Evolutionary conservation across 1,284 basidiomycete species (phyloP).

Genomic region (Xerocomus amazonicus): DNA sequence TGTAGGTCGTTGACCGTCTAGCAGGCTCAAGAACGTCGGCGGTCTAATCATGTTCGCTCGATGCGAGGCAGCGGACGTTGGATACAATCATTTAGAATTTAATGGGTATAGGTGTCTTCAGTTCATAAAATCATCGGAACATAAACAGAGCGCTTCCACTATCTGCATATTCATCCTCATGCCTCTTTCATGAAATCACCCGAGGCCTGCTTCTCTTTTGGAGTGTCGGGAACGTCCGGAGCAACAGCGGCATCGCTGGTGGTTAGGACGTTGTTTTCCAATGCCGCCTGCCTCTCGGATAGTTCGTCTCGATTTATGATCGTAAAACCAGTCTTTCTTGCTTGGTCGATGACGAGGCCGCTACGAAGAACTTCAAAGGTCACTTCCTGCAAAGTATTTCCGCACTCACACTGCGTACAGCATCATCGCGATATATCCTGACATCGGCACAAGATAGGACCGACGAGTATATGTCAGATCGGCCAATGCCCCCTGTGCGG

Average conservation of each 20-base stretch:
- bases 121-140: slow-evolving; percentile 4
- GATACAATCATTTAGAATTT: slow-evolving; percentile 18
- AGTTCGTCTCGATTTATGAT: slow-evolving; percentile 47
- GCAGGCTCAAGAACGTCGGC: slow-evolving; percentile 74
- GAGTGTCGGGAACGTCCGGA: slow-evolving; percentile 8
- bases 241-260: background rate
- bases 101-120: slow-evolving; percentile 10
- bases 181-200: slow-evolving; percentile 6
- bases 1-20: slow-evolving; percentile 67
- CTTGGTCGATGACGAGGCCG: slow-evolving; percentile 51
- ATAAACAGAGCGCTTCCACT: background rate
- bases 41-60: slow-evolving; percentile 43
- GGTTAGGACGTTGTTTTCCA: background rate
- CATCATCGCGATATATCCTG: slow-evolving; percentile 58
- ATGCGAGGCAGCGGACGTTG: slow-evolving; percentile 11
- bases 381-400: background rate
- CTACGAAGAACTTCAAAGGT: slow-evolving; percentile 28
- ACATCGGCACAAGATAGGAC: slow-evolving; percentile 59
- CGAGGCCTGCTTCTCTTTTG: slow-evolving; percentile 6
- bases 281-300: slow-evolving; percentile 15
- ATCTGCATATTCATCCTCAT: slow-evolving; percentile 2
- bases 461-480: slow-evolving; percentile 49
- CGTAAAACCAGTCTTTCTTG: slow-evolving; percentile 47
- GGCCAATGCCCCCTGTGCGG: slow-evolving; percentile 66
- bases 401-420: slow-evolving; percentile 55